Conservation (phyloP, 257 asterid species). For the Solanum habrochaites region DNA sequence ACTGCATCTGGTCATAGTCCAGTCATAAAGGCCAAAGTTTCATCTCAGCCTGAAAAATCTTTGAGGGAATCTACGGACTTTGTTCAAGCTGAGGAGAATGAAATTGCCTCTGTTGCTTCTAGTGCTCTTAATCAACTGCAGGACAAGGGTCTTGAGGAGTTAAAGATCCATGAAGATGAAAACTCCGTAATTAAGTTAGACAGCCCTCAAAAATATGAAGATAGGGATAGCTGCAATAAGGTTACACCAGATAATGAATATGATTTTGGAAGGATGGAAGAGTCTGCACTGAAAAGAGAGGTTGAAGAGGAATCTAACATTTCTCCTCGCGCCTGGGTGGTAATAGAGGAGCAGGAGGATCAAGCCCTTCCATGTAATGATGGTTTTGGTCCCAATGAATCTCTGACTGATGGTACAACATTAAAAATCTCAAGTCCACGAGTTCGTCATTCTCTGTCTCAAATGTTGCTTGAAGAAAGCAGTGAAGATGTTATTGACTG, state of each 20-base stretch:
- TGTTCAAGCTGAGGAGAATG: constrained; percentile 27
- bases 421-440: constrained; percentile 62
- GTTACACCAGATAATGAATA: constrained; percentile 9
- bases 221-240: constrained; percentile 25
- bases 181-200: constrained; percentile 13
- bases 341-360: constrained; percentile 67
- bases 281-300: constrained; percentile 23
- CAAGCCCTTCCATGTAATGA: constrained; percentile 22
- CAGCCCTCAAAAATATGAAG: constrained; percentile 35
- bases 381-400: constrained; percentile 23
- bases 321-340: constrained; percentile 95
- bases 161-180: constrained; percentile 2
- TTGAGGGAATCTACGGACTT: constrained; percentile 17
- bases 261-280: constrained; percentile 11
- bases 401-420: constrained; percentile 31
- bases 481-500: constrained; percentile 75
- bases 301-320: constrained; percentile 60
- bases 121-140: constrained; percentile 31
- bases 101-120: constrained; percentile 21
- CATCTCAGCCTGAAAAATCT: constrained; percentile 27
- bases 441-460: constrained; percentile 91
- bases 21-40: not conserved
- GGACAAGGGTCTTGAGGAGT: constrained; percentile 24
- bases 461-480: constrained; percentile 94
- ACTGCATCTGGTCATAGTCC: constrained; percentile 32